These are phyloP conservation scores for Ramalina peruviana DNA, from an alignment of 495 filamentous ascomycete species.

Conservation along the genomic window DNA sequence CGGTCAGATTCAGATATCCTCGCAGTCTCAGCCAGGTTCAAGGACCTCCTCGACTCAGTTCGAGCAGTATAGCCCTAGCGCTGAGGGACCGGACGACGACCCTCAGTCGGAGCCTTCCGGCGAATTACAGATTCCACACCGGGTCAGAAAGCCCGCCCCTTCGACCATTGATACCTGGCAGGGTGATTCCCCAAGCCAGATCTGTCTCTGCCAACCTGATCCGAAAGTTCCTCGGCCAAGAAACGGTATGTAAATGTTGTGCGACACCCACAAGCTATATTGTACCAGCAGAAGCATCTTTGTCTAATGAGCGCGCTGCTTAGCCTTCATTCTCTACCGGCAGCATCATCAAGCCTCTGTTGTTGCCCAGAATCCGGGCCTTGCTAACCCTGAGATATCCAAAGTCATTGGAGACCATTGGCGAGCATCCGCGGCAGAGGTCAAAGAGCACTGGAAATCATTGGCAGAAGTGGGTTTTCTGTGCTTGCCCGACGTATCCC, in stretches of 20 bases:
- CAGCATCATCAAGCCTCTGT: constrained; percentile 81
- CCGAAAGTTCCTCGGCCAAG: constrained; percentile 88
- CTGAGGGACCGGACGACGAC: not conserved
- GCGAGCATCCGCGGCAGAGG: constrained; percentile 57
- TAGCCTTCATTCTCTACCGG: constrained; percentile 95
- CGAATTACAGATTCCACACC: not conserved
- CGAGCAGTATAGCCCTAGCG: not conserved
- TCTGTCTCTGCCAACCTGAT: constrained; percentile 87
- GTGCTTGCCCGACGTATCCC: not conserved
- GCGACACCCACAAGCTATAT: not conserved
- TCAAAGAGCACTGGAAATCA: constrained; percentile 75
- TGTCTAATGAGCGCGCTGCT: not conserved
- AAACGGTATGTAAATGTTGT: constrained; percentile 58
- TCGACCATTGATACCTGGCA: constrained; percentile 7
- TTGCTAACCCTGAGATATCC: constrained; percentile 93
- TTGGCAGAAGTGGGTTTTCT: constrained; percentile 56
- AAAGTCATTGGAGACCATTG: constrained; percentile 96
- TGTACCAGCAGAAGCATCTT: not conserved
- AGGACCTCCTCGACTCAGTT: not conserved
- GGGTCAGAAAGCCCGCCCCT: not conserved
- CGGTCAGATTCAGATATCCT: not conserved
- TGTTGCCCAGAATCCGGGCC: constrained; percentile 67
- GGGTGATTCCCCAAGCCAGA: constrained; percentile 33
- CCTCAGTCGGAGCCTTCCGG: not conserved
- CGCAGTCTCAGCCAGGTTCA: not conserved